Evolutionary conservation across 2,329 filamentous ascomycete genomes (phyloP).

Genomic region (Aureobasidium sp.): DNA sequence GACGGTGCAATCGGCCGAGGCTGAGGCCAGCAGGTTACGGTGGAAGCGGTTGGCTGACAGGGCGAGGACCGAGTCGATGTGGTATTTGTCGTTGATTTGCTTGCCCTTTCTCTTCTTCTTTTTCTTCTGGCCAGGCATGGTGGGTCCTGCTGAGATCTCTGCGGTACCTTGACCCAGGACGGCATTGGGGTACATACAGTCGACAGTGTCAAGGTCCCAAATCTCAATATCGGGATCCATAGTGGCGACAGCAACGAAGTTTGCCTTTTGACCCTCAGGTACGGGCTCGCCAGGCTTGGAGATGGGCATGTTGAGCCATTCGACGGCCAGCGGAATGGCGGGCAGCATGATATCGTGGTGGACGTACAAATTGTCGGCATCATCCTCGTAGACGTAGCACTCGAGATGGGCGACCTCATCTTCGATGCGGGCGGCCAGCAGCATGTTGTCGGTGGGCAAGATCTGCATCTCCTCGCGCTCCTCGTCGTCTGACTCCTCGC

Average conservation of each 20-base stretch:
- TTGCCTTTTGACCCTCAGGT: slow-evolving; percentile 60
- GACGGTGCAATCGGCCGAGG: slow-evolving; percentile 91
- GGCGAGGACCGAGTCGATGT: slow-evolving; percentile 88
- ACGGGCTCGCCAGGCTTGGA: slow-evolving; percentile 55
- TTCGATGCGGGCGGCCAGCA: slow-evolving; percentile 88
- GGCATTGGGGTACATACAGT: slow-evolving; percentile 97
- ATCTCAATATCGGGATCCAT: slow-evolving; percentile 99
- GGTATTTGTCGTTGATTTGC: slow-evolving; percentile 84
- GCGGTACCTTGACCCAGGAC: slow-evolving; percentile 71
- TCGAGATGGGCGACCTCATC: slow-evolving; percentile 95
- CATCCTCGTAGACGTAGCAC: slow-evolving; percentile 95
- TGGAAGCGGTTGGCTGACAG: slow-evolving; percentile 89
- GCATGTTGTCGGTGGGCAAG: slow-evolving; percentile 82
- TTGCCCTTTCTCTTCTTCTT: slow-evolving; percentile 88
- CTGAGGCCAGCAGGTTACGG: slow-evolving; percentile 87
- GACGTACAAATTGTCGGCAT: slow-evolving; percentile 92
- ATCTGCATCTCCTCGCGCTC: slow-evolving; percentile 93
- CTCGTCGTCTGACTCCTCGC: slow-evolving; percentile 62
- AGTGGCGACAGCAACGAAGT: slow-evolving; percentile 90
- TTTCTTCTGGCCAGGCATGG: slow-evolving; percentile 54
- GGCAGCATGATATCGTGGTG: slow-evolving; percentile 99
- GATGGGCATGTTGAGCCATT: slow-evolving; percentile 93
- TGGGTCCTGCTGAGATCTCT: slow-evolving; percentile 26
- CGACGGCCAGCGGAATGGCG: slow-evolving; percentile 87
- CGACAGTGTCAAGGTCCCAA: slow-evolving; percentile 92